Percentiles rank a stretch among this genome's conserved stretches.
Conservation (phyloP, 2,329 filamentous ascomycete genomes). For the Pestalotiopsis sp. region DNA sequence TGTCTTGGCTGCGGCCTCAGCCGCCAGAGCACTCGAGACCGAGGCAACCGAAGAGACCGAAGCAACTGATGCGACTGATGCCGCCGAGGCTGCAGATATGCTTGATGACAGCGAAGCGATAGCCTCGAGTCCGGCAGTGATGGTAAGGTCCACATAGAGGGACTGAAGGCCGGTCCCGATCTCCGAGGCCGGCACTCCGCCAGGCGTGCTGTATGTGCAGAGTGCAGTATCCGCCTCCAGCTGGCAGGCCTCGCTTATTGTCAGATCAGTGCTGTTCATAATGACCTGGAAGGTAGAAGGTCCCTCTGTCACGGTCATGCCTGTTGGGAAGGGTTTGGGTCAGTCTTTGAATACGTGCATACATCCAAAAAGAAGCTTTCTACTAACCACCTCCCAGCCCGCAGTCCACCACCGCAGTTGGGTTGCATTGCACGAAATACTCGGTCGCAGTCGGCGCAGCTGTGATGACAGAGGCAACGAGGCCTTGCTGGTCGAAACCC, state of each 20-base stretch:
- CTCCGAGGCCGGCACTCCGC: not conserved
- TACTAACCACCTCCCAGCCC: conserved; percentile 7
- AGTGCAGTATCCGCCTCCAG: not conserved
- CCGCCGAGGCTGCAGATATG: not conserved
- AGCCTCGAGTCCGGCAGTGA: conserved; percentile 8
- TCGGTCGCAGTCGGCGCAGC: conserved; percentile 6
- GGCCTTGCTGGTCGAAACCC: conserved; percentile 1
- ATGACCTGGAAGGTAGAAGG: conserved; percentile 9
- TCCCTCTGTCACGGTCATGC: conserved; percentile 6
- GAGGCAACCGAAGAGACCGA: not conserved
- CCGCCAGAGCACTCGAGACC: not conserved
- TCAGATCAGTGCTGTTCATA: conserved; percentile 1
- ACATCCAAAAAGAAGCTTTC: not conserved
- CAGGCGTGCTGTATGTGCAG: conserved; percentile 7
- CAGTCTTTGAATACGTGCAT: not conserved
- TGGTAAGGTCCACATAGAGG: conserved; percentile 6
- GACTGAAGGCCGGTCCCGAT: not conserved
- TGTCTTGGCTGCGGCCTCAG: conserved; percentile 4
- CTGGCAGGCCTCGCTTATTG: conserved; percentile 8
- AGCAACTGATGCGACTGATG: not conserved
- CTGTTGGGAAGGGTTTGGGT: not conserved
- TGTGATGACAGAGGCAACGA: conserved; percentile 13
- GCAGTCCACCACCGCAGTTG: not conserved
- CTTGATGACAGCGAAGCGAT: not conserved
- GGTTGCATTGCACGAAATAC: conserved; percentile 10